Conservation (phyloP, 495 filamentous ascomycete genomes). For the Neurospora sp. region DNA sequence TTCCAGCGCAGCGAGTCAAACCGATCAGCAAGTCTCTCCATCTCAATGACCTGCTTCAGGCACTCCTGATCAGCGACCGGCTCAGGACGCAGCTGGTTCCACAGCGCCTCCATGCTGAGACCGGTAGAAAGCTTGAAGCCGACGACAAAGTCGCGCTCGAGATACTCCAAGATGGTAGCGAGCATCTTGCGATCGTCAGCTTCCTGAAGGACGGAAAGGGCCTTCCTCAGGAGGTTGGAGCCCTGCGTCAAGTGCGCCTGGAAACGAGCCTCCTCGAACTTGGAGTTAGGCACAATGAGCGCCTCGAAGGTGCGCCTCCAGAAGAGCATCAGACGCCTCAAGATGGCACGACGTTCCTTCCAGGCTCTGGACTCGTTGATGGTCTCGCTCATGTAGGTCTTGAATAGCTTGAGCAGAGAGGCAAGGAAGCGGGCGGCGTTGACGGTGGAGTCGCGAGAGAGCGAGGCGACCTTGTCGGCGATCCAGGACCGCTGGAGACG, state of each 20-base stretch:
- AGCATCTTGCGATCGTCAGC: constrained; percentile 19
- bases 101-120: constrained; percentile 75
- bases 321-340: constrained; percentile 42
- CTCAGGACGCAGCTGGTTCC: constrained; percentile 59
- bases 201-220: constrained; percentile 11
- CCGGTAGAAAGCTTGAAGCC: constrained; percentile 60
- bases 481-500: constrained; percentile 59
- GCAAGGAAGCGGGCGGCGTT: constrained; percentile 32
- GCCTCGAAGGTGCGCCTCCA: constrained; percentile 49
- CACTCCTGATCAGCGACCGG: constrained; percentile 29
- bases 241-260: constrained; percentile 40
- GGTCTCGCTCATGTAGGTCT: constrained; percentile 21
- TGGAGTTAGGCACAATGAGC: constrained; percentile 16
- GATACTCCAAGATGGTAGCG: constrained; percentile 14
- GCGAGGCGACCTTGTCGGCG: constrained; percentile 43
- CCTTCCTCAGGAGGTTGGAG: constrained; percentile 19
- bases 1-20: constrained; percentile 60
- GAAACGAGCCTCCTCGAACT: constrained; percentile 45
- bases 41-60: constrained; percentile 45
- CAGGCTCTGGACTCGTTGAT: constrained; percentile 14
- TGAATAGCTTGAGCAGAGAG: constrained; percentile 21
- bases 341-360: constrained; percentile 23
- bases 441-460: constrained; percentile 56
- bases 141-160: constrained; percentile 34
- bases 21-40: constrained; percentile 60